Evolutionary conservation across 805 yeast genomes (phyloP), one percentile per base, ranked within the genome.

Genomic region (Millerozyma miso): DNA sequence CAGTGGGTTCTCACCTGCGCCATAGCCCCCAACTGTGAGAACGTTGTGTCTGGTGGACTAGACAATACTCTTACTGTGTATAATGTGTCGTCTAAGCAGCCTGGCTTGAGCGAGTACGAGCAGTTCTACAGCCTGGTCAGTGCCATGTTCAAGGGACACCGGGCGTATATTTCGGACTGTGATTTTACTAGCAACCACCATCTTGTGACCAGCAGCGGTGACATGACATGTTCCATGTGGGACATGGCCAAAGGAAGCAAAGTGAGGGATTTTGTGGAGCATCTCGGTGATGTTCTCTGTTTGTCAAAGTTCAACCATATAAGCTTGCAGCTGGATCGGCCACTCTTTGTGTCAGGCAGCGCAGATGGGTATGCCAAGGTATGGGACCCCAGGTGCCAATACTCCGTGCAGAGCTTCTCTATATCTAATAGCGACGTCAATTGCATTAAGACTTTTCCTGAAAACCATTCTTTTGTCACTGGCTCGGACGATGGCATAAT

Each of bases 1-100:
- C 84, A 81, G 36, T 88, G 93, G 86, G 89, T 86, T 0, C 71
- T 86, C 40, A 67, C 85, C 4, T 83, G 95, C 67, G 88, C 83
- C 2, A 74, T 79, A 19, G 77, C 90, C 1, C 88, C 89, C 1
- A 73, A 77, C 40, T 82, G 85, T 0, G 65, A 70, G 36, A 58
- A 81, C 8, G 81, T 83, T 4, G 96, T 95, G 0, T 76, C 84
- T 47, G 97, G 86, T 0, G 97, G 97, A 0, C 69, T 89, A 46
- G 90, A 85, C 46, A 89, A 89, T 56, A 74, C 77, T 20, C 83
- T 95, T 54, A 80, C 91, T 1, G 67, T 89, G 4, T 87, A 87
- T 59, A 70, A 77, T 37, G 48, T 66, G 4, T 39, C 39, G 3
- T 18, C 32, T 6, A 14, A 12, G 17, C 17, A 13, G 17, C 34